phyloP scores from a whole-genome alignment of 2,329 filamentous ascomycete genomes.

The Amesomyces nigricolor region DNA sequence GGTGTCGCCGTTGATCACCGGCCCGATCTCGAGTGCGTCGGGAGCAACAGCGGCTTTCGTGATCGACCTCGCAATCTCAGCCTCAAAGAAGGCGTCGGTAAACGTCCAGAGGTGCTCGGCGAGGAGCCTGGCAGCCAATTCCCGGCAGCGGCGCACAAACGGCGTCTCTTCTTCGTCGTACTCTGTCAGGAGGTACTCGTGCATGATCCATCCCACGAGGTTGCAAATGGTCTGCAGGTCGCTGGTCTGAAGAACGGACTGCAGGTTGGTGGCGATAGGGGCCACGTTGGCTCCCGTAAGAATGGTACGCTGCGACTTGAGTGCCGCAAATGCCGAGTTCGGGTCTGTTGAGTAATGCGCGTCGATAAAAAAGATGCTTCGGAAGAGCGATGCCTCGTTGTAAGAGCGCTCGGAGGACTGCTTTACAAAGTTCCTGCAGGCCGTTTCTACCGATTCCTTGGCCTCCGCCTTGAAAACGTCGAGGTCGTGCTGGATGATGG shows the following conservation, averaged over 20 bases:
- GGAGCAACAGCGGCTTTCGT: constrained; percentile 43
- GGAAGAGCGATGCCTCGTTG: constrained; percentile 49
- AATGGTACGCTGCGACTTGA: constrained; percentile 47
- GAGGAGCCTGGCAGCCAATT: constrained; percentile 51
- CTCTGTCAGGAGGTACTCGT: constrained; percentile 52
- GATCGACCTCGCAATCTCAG: constrained; percentile 51
- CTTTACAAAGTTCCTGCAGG: constrained; percentile 53
- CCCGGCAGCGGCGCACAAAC: constrained; percentile 49
- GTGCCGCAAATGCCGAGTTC: constrained; percentile 46
- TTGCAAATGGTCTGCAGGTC: constrained; percentile 49
- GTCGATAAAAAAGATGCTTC: constrained; percentile 51
- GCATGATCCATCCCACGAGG: constrained; percentile 52
- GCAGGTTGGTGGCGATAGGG: constrained; percentile 46
- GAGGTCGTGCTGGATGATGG: constrained; percentile 48
- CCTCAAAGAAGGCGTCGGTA: constrained; percentile 49
- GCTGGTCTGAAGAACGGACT: constrained; percentile 42
- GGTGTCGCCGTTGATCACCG: constrained; percentile 43
- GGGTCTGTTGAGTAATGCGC: constrained; percentile 45
- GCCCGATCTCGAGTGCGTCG: constrained; percentile 46
- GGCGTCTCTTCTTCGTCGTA: constrained; percentile 51
- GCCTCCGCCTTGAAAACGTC: constrained; percentile 49
- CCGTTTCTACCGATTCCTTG: constrained; percentile 48
- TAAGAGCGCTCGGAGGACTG: constrained; percentile 55
- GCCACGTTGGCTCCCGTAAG: constrained; percentile 50
- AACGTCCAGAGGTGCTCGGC: constrained; percentile 54